Evolutionary conservation across 192 early-diverging fungal species (phyloP).

Genomic region (Podila minutissima): DNA sequence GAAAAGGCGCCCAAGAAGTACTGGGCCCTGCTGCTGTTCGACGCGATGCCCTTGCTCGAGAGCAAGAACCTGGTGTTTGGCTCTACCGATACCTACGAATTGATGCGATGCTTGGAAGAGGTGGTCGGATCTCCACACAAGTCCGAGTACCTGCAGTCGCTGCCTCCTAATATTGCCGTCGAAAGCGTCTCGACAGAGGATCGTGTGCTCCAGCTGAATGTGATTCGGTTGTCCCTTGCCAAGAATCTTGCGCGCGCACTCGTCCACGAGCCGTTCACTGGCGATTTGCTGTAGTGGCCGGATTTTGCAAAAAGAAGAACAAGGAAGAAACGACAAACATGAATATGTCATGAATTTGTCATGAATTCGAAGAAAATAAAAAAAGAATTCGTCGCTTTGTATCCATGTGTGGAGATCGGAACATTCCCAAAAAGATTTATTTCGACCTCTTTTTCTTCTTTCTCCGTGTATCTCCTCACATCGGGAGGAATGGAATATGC

Average conservation of each 20-base stretch:
- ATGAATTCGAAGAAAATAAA: neutral
- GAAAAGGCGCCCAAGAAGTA: constrained; percentile 65
- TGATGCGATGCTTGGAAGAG: constrained; percentile 75
- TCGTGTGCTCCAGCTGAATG: constrained; percentile 23
- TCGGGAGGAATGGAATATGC: constrained; percentile 30
- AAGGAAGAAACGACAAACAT: no score
- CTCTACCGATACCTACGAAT: constrained; percentile 63
- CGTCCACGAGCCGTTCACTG: constrained; percentile 16
- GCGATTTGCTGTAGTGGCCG: neutral
- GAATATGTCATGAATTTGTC: no score
- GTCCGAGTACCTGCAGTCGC: constrained; percentile 31
- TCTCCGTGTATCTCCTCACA: neutral
- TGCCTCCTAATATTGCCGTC: constrained; percentile 18
- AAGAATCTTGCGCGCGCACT: constrained; percentile 37
- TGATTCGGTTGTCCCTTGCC: constrained; percentile 30
- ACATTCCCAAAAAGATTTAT: neutral
- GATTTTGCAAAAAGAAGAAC: no score
- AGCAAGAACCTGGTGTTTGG: constrained; percentile 66
- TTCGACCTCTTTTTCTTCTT: neutral
- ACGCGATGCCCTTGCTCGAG: constrained; percentile 71
- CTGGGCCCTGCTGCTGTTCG: constrained; percentile 60
- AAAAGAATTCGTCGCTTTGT: neutral
- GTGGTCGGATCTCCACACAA: constrained; percentile 43
- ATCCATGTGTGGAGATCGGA: neutral
- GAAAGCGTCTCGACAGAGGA: constrained; percentile 9